Evolutionary conservation across 2,329 filamentous ascomycete genomes (phyloP), one percentile per base, ranked within the genome.

Genomic region (Xenosphaeropsis pyriputrescens): DNA sequence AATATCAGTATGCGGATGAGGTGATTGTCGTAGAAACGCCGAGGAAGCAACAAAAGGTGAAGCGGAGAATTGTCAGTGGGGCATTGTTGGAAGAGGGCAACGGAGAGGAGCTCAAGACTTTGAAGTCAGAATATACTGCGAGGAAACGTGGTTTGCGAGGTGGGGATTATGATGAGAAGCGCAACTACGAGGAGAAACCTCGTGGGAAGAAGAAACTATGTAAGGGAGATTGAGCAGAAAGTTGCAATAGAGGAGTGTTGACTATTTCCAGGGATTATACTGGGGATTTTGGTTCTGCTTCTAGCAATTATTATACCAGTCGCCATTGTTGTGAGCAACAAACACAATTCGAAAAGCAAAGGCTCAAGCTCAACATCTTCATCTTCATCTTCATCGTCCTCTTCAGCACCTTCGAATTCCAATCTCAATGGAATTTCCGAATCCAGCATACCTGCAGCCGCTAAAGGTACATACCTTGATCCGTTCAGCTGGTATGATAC

Each of bases 401-500:
- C 32, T 16, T 43, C 42, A 6, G 29, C 46, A 43, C 36, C 52
- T 17, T 42, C 46, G 17, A 65, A 61, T 22, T 63, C 62, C 14
- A 66, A 63, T 39, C 57, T 83, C 4, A 57, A 65, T 43, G 64
- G 65, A 17, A 62, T 75, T 38, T 66, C 69, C 37, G 62, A 65
- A 36, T 52, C 51, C 5, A 45, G 45, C 50, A 42, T 53, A 47
- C 82, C 82, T 41, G 60, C 63, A 40, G 67, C 67, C 43, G 86
- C 75, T 50, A 76, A 73, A 56, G 85, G 77, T 12, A 84, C 81
- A 2, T 79, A 82, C 44, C 67, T 94, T 15, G 88, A 98, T 52
- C 91, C 91, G 0, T 93, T 85, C 57, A 77, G 79, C 2, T 98
- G 91, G 91, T 80, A 82, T 47, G 81, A 93, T 48, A 95, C 88